phyloP scores from a whole-genome alignment of 2,329 filamentous ascomycete genomes.

The Diaporthe nobilis region DNA sequence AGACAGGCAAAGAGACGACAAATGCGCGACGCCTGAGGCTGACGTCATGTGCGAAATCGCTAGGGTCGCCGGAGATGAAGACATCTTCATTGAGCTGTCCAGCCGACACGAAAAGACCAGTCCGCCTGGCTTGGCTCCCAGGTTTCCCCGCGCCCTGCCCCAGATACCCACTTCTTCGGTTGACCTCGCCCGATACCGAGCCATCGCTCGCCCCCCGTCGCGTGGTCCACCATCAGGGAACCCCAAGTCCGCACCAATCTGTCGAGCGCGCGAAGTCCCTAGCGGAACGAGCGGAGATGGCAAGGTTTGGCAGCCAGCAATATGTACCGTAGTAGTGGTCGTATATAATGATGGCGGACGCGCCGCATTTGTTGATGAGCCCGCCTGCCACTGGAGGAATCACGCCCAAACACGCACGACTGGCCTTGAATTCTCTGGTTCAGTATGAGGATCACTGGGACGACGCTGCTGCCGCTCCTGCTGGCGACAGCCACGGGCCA shows the following conservation, averaged over 20 bases:
- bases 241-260: conserved; percentile 30
- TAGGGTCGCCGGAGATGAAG: conserved; percentile 23
- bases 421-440: neutral
- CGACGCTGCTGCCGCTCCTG: conserved; percentile 33
- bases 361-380: neutral
- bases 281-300: neutral
- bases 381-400: too few relatives aligned
- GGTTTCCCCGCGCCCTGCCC: conserved; percentile 24
- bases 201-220: conserved; percentile 2
- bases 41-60: neutral
- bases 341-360: conserved; percentile 24
- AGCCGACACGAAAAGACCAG: neutral
- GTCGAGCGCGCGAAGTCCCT: neutral
- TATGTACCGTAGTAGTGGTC: neutral
- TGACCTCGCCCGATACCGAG: conserved; percentile 30
- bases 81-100: neutral
- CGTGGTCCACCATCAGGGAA: neutral
- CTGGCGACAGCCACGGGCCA: conserved; percentile 31
- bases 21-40: conserved; percentile 14
- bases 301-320: neutral
- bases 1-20: neutral
- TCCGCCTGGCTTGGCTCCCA: conserved; percentile 1
- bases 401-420: neutral
- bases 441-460: conserved; percentile 30
- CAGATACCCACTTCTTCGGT: conserved; percentile 36